A percentile compares a stretch with the other conserved stretches of the same genome.
phyloP scores from a whole-genome alignment of 768 basidiomycete species.

The Suillus decipiens region DNA sequence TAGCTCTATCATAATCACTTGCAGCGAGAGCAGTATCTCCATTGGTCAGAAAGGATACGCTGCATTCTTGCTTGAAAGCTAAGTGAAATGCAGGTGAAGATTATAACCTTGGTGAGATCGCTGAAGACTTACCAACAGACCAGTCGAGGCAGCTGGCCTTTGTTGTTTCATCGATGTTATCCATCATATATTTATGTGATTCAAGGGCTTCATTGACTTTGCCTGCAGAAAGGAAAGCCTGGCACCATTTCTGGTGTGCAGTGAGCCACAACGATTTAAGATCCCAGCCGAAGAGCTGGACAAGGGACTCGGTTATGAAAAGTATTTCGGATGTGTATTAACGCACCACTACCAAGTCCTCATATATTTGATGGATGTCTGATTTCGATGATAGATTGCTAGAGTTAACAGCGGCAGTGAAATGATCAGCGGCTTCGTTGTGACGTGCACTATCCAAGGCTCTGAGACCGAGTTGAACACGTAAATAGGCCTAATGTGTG shows the following conservation, averaged over 20 bases:
- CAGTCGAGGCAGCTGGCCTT: background rate
- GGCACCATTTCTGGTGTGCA: background rate
- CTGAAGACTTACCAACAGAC: background rate
- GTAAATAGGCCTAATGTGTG: background rate
- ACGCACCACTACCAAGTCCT: background rate
- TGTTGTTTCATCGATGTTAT: background rate
- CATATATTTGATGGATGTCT: background rate
- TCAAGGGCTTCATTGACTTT: background rate
- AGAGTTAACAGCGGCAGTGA: background rate
- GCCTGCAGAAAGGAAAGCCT: background rate
- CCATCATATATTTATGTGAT: background rate
- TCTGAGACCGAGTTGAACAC: background rate
- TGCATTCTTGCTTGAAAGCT: background rate
- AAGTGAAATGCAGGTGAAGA: background rate
- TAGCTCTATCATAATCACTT: background rate
- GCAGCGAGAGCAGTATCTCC: background rate
- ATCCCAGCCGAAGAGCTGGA: background rate
- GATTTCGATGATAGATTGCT: background rate
- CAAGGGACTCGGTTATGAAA: background rate
- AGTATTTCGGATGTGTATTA: too few relatives aligned
- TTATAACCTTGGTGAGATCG: background rate
- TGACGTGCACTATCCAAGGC: background rate
- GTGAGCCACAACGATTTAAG: background rate
- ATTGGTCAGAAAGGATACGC: background rate
- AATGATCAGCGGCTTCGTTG: background rate